Evolutionary conservation across 2,329 filamentous ascomycete genomes (phyloP).

Genomic region (Herpotrichia juniperi): DNA sequence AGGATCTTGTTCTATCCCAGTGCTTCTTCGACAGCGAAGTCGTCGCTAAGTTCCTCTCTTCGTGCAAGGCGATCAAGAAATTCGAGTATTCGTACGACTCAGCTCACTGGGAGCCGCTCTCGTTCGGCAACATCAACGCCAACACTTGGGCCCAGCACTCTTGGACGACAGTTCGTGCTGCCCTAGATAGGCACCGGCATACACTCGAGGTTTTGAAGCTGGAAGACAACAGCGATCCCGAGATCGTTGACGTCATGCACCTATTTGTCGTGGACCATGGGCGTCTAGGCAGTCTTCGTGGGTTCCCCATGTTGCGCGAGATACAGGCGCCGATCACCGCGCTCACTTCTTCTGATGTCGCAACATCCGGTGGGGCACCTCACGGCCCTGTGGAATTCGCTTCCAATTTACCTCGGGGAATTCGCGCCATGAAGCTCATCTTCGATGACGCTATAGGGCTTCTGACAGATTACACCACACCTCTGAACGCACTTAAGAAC

Average conservation of each 20-base stretch:
- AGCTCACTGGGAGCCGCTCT: constrained; percentile 8
- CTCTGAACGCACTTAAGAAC: too few species aligned
- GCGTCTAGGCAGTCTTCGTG: neutral
- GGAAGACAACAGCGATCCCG: neutral
- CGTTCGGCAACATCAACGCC: neutral
- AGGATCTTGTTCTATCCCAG: neutral
- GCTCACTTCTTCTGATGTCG: neutral
- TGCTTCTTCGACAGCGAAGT: constrained; percentile 10
- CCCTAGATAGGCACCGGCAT: constrained; percentile 6
- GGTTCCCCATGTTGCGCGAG: neutral
- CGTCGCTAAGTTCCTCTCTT: constrained; percentile 5
- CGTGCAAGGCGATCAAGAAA: constrained; percentile 7
- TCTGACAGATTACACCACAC: too few species aligned
- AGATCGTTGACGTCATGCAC: neutral
- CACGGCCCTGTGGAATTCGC: too few species aligned
- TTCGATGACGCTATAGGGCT: too few species aligned
- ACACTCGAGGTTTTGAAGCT: constrained; percentile 2
- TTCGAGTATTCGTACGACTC: constrained; percentile 1
- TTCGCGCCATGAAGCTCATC: too few species aligned
- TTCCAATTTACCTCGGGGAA: too few species aligned
- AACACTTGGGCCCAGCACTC: constrained; percentile 8
- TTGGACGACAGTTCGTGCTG: constrained; percentile 7
- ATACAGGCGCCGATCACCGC: neutral
- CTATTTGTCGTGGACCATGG: constrained; percentile 4
- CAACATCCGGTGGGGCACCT: too few species aligned